Conservation (phyloP, 139 green algal genomes). For the Closterium sp. region DNA sequence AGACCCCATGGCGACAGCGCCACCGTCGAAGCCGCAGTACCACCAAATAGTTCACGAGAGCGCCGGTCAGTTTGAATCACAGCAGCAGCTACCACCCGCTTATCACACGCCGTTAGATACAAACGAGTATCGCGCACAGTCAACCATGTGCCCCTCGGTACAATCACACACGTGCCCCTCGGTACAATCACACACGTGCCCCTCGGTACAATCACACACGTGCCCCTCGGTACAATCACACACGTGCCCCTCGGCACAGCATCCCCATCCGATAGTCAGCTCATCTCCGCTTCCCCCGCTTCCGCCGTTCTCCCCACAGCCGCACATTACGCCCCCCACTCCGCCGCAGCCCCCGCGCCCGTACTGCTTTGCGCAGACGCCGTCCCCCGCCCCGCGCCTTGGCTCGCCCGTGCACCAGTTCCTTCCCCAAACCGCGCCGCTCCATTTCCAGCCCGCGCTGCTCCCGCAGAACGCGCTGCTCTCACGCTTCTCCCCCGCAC, state of each 20-base stretch:
- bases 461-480: background rate
- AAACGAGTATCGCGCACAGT: background rate
- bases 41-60: background rate
- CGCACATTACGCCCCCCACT: background rate
- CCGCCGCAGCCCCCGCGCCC: background rate
- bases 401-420: background rate
- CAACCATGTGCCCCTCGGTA: background rate
- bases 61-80: background rate
- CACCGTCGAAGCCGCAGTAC: background rate
- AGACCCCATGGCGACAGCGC: background rate
- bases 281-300: background rate
- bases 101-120: background rate
- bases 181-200: background rate
- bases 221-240: background rate
- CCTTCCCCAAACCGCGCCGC: background rate
- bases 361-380: background rate
- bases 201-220: background rate
- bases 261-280: background rate
- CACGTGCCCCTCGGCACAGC: no score
- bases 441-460: background rate
- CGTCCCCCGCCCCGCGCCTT: background rate
- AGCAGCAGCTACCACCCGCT: background rate
- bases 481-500: background rate
- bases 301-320: background rate
- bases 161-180: no score